Evolutionary conservation across 805 yeast genomes (phyloP).

Genomic region (Monosporozyma yasuniensis): DNA sequence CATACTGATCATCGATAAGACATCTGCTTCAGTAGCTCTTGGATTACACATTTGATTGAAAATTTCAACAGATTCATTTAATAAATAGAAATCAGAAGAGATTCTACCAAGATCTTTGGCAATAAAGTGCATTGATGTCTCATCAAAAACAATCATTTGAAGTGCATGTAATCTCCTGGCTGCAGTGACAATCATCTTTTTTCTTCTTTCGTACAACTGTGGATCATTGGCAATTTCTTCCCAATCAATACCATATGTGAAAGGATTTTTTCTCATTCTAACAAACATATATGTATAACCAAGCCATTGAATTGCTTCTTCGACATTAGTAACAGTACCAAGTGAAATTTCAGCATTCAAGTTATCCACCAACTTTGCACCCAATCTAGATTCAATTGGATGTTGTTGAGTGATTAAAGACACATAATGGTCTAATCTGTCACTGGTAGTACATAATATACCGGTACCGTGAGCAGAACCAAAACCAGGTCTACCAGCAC

Average conservation of each 20-base stretch:
- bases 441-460: constrained; percentile 74
- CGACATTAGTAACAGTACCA: constrained; percentile 90
- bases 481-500: constrained; percentile 98
- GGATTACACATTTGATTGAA: constrained; percentile 82
- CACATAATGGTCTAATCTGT: constrained; percentile 79
- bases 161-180: constrained; percentile 76
- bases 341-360: constrained; percentile 92
- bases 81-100: constrained; percentile 85
- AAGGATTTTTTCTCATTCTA: constrained; percentile 89
- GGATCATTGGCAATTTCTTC: constrained; percentile 79
- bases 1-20: constrained; percentile 78
- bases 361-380: constrained; percentile 76
- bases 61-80: constrained; percentile 78
- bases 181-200: constrained; percentile 67
- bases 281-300: constrained; percentile 94
- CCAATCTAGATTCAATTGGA: constrained; percentile 83
- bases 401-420: constrained; percentile 86
- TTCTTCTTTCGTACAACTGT: constrained; percentile 57
- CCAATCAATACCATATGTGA: constrained; percentile 87
- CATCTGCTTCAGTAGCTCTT: constrained; percentile 84
- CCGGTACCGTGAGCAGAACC: constrained; percentile 84
- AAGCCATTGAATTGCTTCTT: constrained; percentile 95
- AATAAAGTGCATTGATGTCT: constrained; percentile 64
- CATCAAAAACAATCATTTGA: constrained; percentile 93
- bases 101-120: constrained; percentile 89